Percentiles rank a stretch among this genome's conserved stretches.
These are phyloP conservation scores for Erodium texanum DNA, from an alignment of 441 rosid species.

Conservation along the genomic window DNA sequence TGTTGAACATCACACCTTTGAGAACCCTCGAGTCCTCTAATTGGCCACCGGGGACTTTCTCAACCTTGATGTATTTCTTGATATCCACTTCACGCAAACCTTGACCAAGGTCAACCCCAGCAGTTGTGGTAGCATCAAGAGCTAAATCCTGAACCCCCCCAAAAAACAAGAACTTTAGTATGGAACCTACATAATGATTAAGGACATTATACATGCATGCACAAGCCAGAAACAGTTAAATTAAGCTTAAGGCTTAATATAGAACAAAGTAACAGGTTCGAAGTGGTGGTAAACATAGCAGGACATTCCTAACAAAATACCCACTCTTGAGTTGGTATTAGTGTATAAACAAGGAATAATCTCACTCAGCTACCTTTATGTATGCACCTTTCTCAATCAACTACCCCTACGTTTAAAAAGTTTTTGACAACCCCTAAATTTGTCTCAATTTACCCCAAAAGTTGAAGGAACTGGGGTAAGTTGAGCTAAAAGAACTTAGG, in stretches of 20 bases:
- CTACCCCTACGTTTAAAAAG: no score
- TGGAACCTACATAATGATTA: not conserved
- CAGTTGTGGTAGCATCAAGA: constrained; percentile 19
- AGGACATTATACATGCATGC: not conserved
- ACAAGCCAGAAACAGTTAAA: not conserved
- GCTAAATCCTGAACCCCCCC: constrained; percentile 19
- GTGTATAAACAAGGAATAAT: no score
- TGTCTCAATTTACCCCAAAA: no score
- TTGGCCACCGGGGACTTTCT: constrained; percentile 23
- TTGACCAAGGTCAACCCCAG: constrained; percentile 24
- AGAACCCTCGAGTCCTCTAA: constrained; percentile 23
- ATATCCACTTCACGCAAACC: constrained; percentile 24
- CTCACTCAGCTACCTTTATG: no score
- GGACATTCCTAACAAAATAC: not conserved
- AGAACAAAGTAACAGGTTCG: not conserved
- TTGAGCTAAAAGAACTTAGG: no score
- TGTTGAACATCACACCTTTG: constrained; percentile 22
- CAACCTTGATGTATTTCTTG: constrained; percentile 19
- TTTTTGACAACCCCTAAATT: no score
- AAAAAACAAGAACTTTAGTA: not conserved
- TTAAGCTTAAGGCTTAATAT: not conserved
- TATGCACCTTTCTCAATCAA: no score
- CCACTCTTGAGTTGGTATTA: not conserved
- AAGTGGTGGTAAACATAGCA: not conserved
- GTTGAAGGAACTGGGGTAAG: no score